phyloP scores from a whole-genome alignment of 177 flowering plant genomes.

The Vitis hybrid region DNA sequence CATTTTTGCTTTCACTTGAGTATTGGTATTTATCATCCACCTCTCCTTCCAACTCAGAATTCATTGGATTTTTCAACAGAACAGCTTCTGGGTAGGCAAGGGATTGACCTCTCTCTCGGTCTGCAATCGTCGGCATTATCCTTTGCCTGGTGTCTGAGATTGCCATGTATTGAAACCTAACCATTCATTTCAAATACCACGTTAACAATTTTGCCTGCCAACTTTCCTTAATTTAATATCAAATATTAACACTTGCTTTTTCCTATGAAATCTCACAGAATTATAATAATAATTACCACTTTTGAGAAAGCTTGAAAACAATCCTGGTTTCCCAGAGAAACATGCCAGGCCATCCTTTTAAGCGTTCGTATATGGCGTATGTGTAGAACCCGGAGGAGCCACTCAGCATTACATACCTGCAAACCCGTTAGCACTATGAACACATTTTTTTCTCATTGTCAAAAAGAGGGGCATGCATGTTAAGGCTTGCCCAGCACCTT shows the following conservation, averaged over 20 bases:
- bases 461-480: not conserved
- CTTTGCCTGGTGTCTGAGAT: slow-evolving; percentile 44
- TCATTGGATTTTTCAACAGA: slow-evolving; percentile 23
- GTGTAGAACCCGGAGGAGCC: slow-evolving; percentile 35
- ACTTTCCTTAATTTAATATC: too few relatives aligned
- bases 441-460: too few relatives aligned
- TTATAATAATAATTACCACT: not conserved
- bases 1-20: slow-evolving; percentile 30
- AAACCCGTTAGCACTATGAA: not conserved
- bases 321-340: slow-evolving; percentile 25
- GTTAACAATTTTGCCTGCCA: too few relatives aligned
- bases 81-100: slow-evolving; percentile 39
- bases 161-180: slow-evolving; percentile 48
- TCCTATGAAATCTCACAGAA: not conserved
- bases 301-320: slow-evolving; percentile 29
- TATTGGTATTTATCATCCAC: slow-evolving; percentile 51
- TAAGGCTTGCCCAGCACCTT: slow-evolving; percentile 28
- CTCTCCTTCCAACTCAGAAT: slow-evolving; percentile 28
- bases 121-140: slow-evolving; percentile 37
- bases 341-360: slow-evolving; percentile 35
- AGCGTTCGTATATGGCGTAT: slow-evolving; percentile 38
- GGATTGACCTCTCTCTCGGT: slow-evolving; percentile 21
- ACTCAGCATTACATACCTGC: slow-evolving; percentile 33
- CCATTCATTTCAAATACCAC: not conserved
- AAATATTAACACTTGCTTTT: too few relatives aligned